A percentile compares a stretch with the other conserved stretches of the same genome.
Evolutionary conservation across 2,329 filamentous ascomycete genomes (phyloP).

Genomic region (Meredithiella fracta): DNA sequence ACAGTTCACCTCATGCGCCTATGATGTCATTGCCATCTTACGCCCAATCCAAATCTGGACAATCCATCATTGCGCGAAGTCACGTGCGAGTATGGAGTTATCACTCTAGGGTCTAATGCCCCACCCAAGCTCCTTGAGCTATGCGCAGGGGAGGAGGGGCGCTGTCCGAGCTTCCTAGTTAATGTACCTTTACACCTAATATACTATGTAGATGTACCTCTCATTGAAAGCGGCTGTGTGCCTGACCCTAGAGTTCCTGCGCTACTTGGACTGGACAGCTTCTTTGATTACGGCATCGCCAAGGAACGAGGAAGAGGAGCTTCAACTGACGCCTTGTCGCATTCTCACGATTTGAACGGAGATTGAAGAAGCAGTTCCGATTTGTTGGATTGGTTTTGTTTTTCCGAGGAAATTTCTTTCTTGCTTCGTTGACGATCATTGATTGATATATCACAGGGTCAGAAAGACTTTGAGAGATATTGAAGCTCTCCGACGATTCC

Average conservation of each 20-base stretch:
- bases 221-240: not conserved
- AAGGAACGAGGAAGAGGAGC: not conserved
- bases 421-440: too few relatives aligned
- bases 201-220: not conserved
- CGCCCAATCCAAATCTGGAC: too few relatives aligned
- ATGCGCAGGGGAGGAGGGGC: not conserved
- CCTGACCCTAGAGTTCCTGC: too few relatives aligned
- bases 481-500: too few relatives aligned
- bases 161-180: not conserved
- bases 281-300: not conserved
- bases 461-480: too few relatives aligned
- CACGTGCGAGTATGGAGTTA: not conserved
- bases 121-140: not conserved
- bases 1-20: not conserved
- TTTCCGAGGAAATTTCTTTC: too few relatives aligned
- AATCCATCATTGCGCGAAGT: not conserved
- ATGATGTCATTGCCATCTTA: too few relatives aligned
- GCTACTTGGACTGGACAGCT: too few relatives aligned
- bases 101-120: not conserved
- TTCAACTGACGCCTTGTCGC: not conserved
- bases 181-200: not conserved
- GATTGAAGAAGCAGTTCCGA: not conserved
- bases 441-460: too few relatives aligned
- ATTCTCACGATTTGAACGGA: too few relatives aligned
- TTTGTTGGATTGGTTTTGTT: too few relatives aligned